Conservation (phyloP, 106 monocot genomes). For the Vanilla planifolia region DNA sequence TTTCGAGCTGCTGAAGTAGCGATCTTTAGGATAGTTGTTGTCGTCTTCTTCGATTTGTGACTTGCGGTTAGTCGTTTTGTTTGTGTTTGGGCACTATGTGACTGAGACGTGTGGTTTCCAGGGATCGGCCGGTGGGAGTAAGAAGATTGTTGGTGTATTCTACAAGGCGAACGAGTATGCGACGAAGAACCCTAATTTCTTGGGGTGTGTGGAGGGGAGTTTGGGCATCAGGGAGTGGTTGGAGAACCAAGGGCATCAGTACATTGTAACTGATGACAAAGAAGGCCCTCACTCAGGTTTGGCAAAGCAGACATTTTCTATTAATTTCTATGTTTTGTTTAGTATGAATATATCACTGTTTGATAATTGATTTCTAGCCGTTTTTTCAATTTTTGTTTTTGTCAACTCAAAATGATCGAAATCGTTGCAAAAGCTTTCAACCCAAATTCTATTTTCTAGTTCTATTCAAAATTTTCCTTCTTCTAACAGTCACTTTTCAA, state of each 20-base stretch:
- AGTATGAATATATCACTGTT: no score
- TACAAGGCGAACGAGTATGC: slow-evolving; percentile 93
- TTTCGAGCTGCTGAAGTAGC: neutral
- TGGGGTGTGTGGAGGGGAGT: slow-evolving; percentile 67
- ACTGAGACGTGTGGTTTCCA: slow-evolving; percentile 9
- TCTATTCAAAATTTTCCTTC: no score
- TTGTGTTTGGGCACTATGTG: no score
- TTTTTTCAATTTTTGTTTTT: no score
- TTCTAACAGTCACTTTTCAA: no score
- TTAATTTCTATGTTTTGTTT: no score
- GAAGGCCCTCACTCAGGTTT: slow-evolving; percentile 81
- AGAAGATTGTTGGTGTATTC: slow-evolving; percentile 97
- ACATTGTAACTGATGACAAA: slow-evolving; percentile 96
- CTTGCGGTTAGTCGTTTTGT: neutral
- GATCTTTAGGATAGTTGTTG: neutral
- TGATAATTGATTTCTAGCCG: no score
- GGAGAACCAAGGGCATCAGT: slow-evolving; percentile 85
- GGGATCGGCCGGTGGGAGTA: slow-evolving; percentile 77
- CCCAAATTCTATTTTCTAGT: no score
- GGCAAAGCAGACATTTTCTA: no score
- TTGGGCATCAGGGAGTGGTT: slow-evolving; percentile 88
- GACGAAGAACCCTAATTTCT: slow-evolving; percentile 72
- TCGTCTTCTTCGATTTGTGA: neutral
- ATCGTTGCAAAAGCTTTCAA: no score
- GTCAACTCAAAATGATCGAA: no score